Percentiles rank a stretch among this genome's conserved stretches.
phyloP scores from a whole-genome alignment of 768 basidiomycete species.

The Kwoniella dendrophila region DNA sequence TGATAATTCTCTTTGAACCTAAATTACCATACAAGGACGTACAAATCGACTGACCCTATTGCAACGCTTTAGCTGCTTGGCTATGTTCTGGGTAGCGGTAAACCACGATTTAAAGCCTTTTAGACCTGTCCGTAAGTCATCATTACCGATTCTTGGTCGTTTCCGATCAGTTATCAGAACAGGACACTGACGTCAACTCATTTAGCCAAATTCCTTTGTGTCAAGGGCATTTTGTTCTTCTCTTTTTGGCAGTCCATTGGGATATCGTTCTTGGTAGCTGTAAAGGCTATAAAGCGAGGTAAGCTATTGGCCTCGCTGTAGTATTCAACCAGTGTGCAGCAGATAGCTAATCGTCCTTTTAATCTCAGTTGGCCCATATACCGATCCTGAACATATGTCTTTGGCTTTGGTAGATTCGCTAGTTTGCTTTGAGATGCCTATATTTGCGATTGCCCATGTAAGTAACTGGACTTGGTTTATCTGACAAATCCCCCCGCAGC shows the following conservation, averaged over 20 bases:
- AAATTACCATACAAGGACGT: not conserved
- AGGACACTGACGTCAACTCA: constrained; percentile 16
- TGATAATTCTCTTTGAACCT: too few relatives aligned
- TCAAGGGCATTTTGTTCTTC: constrained; percentile 97
- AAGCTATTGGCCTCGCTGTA: constrained; percentile 18
- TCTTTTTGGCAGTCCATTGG: constrained; percentile 95
- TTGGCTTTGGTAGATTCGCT: constrained; percentile 85
- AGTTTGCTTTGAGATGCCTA: constrained; percentile 95
- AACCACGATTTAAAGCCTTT: constrained; percentile 86
- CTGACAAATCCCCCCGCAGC: too few relatives aligned
- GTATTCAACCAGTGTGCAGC: too few relatives aligned
- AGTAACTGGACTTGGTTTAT: too few relatives aligned
- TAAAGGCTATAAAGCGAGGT: constrained; percentile 69
- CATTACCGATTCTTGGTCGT: not conserved
- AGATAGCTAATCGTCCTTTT: too few relatives aligned
- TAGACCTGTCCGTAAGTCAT: constrained; percentile 55
- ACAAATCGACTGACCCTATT: not conserved
- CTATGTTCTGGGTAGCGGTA: constrained; percentile 95
- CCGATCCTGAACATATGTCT: constrained; percentile 83
- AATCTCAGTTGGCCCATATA: constrained; percentile 76
- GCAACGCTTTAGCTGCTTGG: constrained; percentile 67
- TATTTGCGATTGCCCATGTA: constrained; percentile 92
- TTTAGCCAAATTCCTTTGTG: constrained; percentile 91
- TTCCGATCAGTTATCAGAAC: not conserved
- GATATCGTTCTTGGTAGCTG: constrained; percentile 85